A percentile compares a stretch with the other conserved stretches of the same genome.
phyloP scores from a whole-genome alignment of 164 flowering plant genomes.

The Tinospora cordifolia region DNA sequence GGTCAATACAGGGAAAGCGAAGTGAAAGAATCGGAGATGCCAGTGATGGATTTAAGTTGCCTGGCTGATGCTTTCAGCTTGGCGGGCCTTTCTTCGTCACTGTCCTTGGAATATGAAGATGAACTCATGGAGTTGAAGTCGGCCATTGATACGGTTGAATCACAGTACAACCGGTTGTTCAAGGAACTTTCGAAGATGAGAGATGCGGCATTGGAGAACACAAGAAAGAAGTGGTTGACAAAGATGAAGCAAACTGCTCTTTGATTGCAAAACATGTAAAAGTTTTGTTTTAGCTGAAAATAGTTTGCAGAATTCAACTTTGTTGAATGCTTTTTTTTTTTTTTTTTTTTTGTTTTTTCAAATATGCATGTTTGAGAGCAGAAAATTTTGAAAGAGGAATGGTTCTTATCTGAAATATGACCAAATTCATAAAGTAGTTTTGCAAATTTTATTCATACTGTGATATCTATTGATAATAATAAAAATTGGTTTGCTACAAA shows the following conservation, averaged over 20 bases:
- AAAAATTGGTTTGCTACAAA: too few species aligned
- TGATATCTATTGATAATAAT: too few species aligned
- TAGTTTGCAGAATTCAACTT: background rate
- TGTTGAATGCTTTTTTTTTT: background rate
- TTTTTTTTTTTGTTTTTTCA: background rate
- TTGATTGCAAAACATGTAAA: constrained; percentile 12
- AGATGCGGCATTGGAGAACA: constrained; percentile 49
- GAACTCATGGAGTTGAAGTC: constrained; percentile 35
- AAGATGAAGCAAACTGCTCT: constrained; percentile 31
- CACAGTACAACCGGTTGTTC: constrained; percentile 46
- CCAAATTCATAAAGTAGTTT: too few species aligned
- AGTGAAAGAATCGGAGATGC: constrained; percentile 17
- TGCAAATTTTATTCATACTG: too few species aligned
- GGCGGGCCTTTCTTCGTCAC: constrained; percentile 22
- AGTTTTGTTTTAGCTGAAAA: background rate
- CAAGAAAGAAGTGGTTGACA: constrained; percentile 44
- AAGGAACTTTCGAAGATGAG: constrained; percentile 47
- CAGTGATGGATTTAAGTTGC: constrained; percentile 12
- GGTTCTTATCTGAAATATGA: too few species aligned
- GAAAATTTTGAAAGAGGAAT: background rate
- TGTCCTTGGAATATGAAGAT: constrained; percentile 33
- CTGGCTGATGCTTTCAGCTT: constrained; percentile 24
- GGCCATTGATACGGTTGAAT: constrained; percentile 51
- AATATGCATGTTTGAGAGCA: background rate
- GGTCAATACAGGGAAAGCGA: constrained; percentile 13